Evolutionary conservation across 23 red algal genomes (phyloP), one percentile per base, ranked within the genome.

Genomic region (Chondrus crispus): DNA sequence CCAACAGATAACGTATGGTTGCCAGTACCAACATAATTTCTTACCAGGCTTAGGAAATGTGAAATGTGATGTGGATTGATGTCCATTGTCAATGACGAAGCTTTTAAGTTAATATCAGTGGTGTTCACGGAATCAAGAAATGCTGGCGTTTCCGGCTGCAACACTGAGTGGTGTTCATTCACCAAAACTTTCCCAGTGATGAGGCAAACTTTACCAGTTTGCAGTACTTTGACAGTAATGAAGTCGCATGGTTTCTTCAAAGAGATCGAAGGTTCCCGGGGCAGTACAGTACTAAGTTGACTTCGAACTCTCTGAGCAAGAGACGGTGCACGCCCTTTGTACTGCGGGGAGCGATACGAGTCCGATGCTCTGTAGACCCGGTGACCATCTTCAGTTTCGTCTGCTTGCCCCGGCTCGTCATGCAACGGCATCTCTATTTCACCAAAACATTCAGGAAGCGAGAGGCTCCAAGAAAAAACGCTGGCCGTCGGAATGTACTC

Each of bases 71-170:
- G 87, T 39, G 87, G 87, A 63, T 90, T 90, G 18, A 90, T 52
- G 47, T 90, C 87, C 26, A 80, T 18, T 41, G 69, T 62, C 45
- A 80, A 0, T n/a, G 64, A 75, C 12, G 71, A 80, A 14, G 87
- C 72, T 28, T 52, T 81, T 2, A 80, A 90, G 5, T 43, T 53
- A 16, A 90, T 80, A 47, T 90, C 87, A 36, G 62, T 80, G 20
- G 38, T 69, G 66, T 90, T 78, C 32, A 90, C 70, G 11, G 87
- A 62, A 37, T 90, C 87, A 4, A 90, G 74, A 90, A 90, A 90
- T 32, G 71, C 50, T 32, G 68, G 87, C 36, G 28, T 44, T 11
- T 35, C 71, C 5, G 64, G 38, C 14, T 80, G 44, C 45, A 90
- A 39, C 41, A 80, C 78, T 30, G 49, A 32, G 20, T 46, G 68